Percentiles rank a stretch among this genome's conserved stretches.
Conservation (phyloP, 2,329 filamentous ascomycete species). For the Aspergillus hortae region DNA sequence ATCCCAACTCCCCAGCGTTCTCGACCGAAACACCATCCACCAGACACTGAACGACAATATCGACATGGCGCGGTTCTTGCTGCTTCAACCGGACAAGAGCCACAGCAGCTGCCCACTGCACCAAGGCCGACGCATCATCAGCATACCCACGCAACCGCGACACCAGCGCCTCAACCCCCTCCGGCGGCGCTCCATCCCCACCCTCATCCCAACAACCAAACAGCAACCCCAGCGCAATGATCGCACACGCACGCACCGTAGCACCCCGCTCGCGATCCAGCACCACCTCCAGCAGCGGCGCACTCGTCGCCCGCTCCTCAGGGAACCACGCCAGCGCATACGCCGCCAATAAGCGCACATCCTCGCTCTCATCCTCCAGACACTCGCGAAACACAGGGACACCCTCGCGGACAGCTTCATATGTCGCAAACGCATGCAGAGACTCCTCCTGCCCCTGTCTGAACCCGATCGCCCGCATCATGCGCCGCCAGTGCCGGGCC, state of each 20-base stretch:
- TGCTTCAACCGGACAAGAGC: background rate
- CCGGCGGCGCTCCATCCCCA: background rate
- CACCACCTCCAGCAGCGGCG: background rate
- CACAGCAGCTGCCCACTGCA: constrained; percentile 3
- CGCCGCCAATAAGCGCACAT: constrained; percentile 3
- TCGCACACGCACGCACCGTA: background rate
- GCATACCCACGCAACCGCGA: background rate
- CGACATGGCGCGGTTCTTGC: background rate
- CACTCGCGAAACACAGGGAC: background rate
- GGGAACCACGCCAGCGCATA: constrained; percentile 8
- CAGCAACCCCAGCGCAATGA: constrained; percentile 2
- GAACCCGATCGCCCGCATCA: too few relatives aligned
- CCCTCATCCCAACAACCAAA: background rate
- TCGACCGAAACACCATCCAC: background rate
- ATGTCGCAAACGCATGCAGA: constrained; percentile 1
- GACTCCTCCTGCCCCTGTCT: background rate
- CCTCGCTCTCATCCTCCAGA: background rate
- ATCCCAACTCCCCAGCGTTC: background rate
- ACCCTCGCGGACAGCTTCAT: constrained; percentile 2
- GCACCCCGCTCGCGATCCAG: background rate
- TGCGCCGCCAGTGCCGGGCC: too few relatives aligned
- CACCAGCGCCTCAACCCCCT: background rate
- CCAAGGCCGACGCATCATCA: background rate
- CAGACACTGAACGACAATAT: background rate
- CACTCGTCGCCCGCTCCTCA: background rate